Base-by-base conservation (phyloP, 1,284 basidiomycete genomes). In the Boletellus sp. region DNA sequence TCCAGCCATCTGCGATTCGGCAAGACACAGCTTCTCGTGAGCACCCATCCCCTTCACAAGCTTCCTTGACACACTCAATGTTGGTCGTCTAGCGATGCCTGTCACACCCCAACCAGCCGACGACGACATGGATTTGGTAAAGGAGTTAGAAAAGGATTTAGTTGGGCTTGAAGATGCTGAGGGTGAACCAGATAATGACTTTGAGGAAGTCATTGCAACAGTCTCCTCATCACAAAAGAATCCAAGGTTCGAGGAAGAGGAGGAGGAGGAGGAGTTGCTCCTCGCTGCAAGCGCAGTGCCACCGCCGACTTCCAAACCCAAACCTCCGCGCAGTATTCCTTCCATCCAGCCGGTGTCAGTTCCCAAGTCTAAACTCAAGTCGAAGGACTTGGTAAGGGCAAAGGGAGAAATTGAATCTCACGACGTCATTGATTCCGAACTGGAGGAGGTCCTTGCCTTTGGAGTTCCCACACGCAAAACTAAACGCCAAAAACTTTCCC, bases 191-290 rank as follows among this genome's bases (percentile, higher is more conserved):
- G 79, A 78, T 36, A 71, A 75, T 32, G 74, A 74, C 5, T 66
- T 74, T 36, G 69, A 70, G 47, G 70, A 74, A 38, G 57, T 70
- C 40, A 53, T 73, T 43, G 65, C 68, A 28, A 58, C 66, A 37
- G 44, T 63, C 45, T 33, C 58, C 37, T 59, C 66, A 16, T 58
- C 44, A 47, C 63, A 57, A 48, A 65, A 68, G 52, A 26, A 15
- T 8, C 52, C 19, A 46, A 42, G 35, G 39, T 41, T 50, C 22
- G 50, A 54, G 47, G 71, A 76, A 49, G 74, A 74, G 35, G 78
- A 76, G 24, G 77, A 74, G 65, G 79, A 79, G 22, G 77, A 76
- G 35, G 76, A 74, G 69, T 41, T 69, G 59, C 53, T 66, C 61
- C 50, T 67, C 64, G 55, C 68, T 65, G 52, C 64, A 60, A 41